Evolutionary conservation across 805 yeast species (phyloP).

Genomic region (Ogataea zsoltii): DNA sequence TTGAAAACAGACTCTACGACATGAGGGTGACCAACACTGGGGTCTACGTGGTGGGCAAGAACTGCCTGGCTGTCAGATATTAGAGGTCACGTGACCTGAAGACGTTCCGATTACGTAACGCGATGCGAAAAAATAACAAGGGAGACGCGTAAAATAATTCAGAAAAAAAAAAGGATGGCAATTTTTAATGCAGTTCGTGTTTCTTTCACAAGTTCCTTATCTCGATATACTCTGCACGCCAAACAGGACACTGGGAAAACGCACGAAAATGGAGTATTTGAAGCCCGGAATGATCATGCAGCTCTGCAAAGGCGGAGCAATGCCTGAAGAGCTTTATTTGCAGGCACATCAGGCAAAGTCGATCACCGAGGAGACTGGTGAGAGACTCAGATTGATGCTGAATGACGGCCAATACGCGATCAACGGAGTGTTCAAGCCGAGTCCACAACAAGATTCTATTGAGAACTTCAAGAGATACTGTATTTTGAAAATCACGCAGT

Average conservation of each 20-base stretch:
- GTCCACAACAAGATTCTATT: slow-evolving; percentile 30
- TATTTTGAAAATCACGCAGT: slow-evolving; percentile 24
- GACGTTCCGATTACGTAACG: neutral
- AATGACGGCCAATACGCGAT: slow-evolving; percentile 53
- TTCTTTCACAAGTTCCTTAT: neutral
- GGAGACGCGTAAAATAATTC: slow-evolving; percentile 6
- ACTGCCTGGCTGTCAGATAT: neutral
- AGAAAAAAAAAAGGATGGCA: slow-evolving; percentile 2
- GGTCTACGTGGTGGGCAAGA: slow-evolving; percentile 1
- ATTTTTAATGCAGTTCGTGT: neutral
- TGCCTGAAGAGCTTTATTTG: slow-evolving; percentile 23
- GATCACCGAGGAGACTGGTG: slow-evolving; percentile 40
- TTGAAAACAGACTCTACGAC: slow-evolving; percentile 1
- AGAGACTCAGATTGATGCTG: slow-evolving; percentile 46
- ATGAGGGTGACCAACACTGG: neutral
- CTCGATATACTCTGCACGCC: no score
- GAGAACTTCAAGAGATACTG: slow-evolving; percentile 30
- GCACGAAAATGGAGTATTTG: slow-evolving; percentile 7
- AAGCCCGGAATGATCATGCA: slow-evolving; percentile 25
- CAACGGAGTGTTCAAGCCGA: slow-evolving; percentile 56
- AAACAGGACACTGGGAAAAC: neutral
- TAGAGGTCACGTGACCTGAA: slow-evolving; percentile 7
- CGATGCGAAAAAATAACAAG: neutral
- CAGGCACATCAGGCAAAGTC: slow-evolving; percentile 35
- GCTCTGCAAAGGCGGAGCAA: slow-evolving; percentile 25